These are phyloP conservation scores for Diaporthe citrichinensis DNA, from an alignment of 2,329 filamentous ascomycete genomes.

Conservation along the genomic window DNA sequence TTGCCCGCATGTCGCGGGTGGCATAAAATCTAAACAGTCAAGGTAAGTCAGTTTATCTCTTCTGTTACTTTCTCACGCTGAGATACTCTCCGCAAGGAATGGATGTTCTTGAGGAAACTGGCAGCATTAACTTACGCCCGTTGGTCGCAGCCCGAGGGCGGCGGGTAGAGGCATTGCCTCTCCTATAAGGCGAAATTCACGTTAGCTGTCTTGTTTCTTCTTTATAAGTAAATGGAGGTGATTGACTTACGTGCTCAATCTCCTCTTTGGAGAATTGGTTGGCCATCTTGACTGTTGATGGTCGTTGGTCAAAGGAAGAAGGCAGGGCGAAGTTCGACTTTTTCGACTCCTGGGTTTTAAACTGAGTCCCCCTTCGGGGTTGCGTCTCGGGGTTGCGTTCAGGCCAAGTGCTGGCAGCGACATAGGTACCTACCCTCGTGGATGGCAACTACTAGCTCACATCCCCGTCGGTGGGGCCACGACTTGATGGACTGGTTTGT, in stretches of 20 bases:
- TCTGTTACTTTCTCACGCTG: no score
- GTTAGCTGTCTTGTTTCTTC: not conserved
- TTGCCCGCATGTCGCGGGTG: no score
- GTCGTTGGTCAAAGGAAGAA: not conserved
- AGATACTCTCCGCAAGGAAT: not conserved
- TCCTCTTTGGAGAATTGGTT: not conserved
- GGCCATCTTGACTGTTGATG: constrained; percentile 1
- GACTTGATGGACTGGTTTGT: not conserved
- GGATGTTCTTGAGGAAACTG: no score
- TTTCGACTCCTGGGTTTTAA: not conserved
- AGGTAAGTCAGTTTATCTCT: constrained; percentile 1
- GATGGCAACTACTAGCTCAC: not conserved
- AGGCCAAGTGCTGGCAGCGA: not conserved
- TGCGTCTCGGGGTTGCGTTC: constrained; percentile 2
- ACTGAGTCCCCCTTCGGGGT: not conserved
- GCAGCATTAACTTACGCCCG: not conserved
- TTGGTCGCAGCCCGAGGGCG: not conserved
- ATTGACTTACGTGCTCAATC: not conserved
- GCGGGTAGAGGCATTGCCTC: not conserved
- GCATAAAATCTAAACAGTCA: not conserved
- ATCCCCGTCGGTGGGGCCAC: not conserved
- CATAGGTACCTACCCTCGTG: not conserved
- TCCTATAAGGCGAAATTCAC: not conserved
- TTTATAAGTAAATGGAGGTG: no score
- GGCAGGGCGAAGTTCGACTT: not conserved